These are phyloP conservation scores for Manihot esculenta DNA, from an alignment of 441 rosid genomes.

Conservation along the genomic window DNA sequence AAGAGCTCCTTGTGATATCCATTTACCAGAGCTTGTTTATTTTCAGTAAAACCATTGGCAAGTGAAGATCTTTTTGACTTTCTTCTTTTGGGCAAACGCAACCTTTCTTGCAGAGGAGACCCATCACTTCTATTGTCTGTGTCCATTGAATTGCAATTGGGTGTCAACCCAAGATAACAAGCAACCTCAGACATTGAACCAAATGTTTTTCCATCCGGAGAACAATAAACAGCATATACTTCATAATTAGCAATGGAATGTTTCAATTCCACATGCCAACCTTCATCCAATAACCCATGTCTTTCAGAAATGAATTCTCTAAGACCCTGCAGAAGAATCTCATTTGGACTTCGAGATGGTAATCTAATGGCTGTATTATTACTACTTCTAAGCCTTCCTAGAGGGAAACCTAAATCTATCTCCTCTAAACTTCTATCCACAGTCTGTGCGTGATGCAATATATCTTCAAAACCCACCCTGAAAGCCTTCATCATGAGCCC, in stretches of 20 bases:
- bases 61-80: slow-evolving; percentile 48
- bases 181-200: slow-evolving; percentile 83
- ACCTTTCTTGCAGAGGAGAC: slow-evolving; percentile 52
- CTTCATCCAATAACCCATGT: slow-evolving; percentile 81
- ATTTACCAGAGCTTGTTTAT: slow-evolving; percentile 43
- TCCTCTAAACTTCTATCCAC: slow-evolving; percentile 40
- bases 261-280: slow-evolving; percentile 76
- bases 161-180: slow-evolving; percentile 67
- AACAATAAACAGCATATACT: slow-evolving; percentile 58
- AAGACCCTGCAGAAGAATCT: slow-evolving; percentile 70
- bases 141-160: slow-evolving; percentile 46
- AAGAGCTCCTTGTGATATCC: slow-evolving; percentile 42
- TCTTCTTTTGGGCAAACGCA: slow-evolving; percentile 54
- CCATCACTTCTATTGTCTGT: slow-evolving; percentile 44
- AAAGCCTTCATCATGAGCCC: slow-evolving; percentile 38
- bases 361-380: slow-evolving; percentile 47
- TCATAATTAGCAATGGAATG: slow-evolving; percentile 51
- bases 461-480: slow-evolving; percentile 49
- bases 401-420: slow-evolving; percentile 52
- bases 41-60: slow-evolving; percentile 55
- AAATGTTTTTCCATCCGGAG: slow-evolving; percentile 85
- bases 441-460: slow-evolving; percentile 37
- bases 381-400: slow-evolving; percentile 46
- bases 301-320: slow-evolving; percentile 73
- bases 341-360: slow-evolving; percentile 64